Conservation (phyloP, 768 basidiomycete genomes). For the Russula virescens region DNA sequence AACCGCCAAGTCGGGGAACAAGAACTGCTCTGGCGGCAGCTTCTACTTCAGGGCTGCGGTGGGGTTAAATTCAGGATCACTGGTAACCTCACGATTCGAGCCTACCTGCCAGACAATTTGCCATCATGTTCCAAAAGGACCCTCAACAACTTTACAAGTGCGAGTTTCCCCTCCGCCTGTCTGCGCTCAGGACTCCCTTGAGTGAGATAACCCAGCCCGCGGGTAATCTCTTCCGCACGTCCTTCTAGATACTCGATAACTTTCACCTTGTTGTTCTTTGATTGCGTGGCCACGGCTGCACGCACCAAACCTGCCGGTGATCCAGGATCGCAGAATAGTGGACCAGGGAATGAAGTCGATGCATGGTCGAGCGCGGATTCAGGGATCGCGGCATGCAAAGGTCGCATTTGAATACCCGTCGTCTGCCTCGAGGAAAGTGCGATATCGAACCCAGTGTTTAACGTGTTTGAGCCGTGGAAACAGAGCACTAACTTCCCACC, state of each 20-base stretch:
- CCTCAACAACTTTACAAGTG: constrained; percentile 67
- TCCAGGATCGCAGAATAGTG: constrained; percentile 74
- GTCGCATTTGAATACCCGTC: constrained; percentile 62
- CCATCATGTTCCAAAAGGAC: constrained; percentile 89
- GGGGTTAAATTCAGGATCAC: constrained; percentile 5
- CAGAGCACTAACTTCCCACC: constrained; percentile 89
- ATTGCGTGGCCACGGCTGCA: constrained; percentile 47
- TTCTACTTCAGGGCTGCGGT: constrained; percentile 57
- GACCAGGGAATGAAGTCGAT: constrained; percentile 72
- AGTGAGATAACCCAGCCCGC: constrained; percentile 66
- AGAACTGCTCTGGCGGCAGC: constrained; percentile 67
- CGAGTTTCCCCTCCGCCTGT: constrained; percentile 68
- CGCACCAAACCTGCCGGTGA: constrained; percentile 64
- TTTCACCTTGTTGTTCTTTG: constrained; percentile 79
- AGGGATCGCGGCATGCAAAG: constrained; percentile 63
- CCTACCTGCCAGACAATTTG: constrained; percentile 78
- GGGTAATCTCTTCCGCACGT: constrained; percentile 68
- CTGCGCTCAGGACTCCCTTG: constrained; percentile 46
- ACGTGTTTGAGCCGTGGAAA: constrained; percentile 66
- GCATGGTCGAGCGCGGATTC: constrained; percentile 54
- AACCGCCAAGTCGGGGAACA: constrained; percentile 47
- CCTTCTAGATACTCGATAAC: constrained; percentile 73
- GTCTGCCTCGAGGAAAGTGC: constrained; percentile 66
- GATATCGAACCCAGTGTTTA: constrained; percentile 73
- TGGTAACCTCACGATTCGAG: background rate